Conservation (phyloP, 148 eudicot genomes). For the Vaccinium corymbosum region DNA sequence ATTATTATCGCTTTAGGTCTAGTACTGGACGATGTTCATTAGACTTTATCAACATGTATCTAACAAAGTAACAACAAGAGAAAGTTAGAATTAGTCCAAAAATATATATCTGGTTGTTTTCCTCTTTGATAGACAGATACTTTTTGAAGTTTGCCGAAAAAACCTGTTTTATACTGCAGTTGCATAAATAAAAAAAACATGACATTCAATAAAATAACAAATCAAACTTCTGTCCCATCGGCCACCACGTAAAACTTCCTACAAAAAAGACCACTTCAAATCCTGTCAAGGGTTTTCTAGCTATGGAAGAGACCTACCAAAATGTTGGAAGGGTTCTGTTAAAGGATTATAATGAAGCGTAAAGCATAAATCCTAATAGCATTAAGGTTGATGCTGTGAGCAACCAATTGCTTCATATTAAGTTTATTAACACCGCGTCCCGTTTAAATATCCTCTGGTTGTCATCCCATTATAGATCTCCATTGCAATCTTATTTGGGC, state of each 20-base stretch:
- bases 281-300: too few species aligned
- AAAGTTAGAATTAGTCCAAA: too few species aligned
- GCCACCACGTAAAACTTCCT: too few species aligned
- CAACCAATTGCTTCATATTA: background rate
- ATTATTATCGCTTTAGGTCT: background rate
- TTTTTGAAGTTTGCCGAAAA: too few species aligned
- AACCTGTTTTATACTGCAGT: too few species aligned
- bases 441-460: background rate
- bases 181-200: too few species aligned
- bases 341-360: background rate
- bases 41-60: background rate
- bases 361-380: background rate
- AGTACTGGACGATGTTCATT: background rate
- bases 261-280: too few species aligned
- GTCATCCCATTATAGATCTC: background rate
- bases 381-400: background rate
- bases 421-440: background rate
- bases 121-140: too few species aligned
- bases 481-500: background rate
- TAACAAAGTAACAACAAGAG: too few species aligned
- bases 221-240: too few species aligned
- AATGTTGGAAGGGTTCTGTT: background rate
- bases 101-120: too few species aligned
- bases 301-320: background rate
- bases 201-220: too few species aligned